These are phyloP conservation scores for Stagonosporopsis rhizophila DNA, from an alignment of 2,329 filamentous ascomycete species.

Conservation along the genomic window DNA sequence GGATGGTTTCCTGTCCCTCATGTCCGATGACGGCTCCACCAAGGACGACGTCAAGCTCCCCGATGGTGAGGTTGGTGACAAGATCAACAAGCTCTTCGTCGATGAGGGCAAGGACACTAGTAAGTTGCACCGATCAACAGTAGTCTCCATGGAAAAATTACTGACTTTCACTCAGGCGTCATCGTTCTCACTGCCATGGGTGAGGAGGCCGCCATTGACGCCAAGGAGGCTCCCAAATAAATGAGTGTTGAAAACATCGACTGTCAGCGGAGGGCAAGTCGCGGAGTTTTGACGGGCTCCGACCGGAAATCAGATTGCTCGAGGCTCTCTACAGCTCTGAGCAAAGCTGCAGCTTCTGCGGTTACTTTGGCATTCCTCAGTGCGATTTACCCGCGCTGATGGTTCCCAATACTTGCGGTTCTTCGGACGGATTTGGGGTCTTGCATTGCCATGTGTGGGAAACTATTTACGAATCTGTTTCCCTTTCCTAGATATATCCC, in stretches of 20 bases:
- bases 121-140: constrained; percentile 61
- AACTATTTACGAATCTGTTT: constrained; percentile 45
- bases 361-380: constrained; percentile 41
- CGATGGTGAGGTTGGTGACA: constrained; percentile 85
- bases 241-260: constrained; percentile 36
- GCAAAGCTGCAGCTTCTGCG: constrained; percentile 37
- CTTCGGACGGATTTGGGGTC: constrained; percentile 47
- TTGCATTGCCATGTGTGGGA: constrained; percentile 50
- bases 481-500: constrained; percentile 45
- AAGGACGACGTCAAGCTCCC: constrained; percentile 97
- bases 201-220: constrained; percentile 89
- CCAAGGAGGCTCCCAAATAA: constrained; percentile 82
- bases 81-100: constrained; percentile 81
- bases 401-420: constrained; percentile 45
- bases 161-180: constrained; percentile 68
- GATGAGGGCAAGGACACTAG: constrained; percentile 91
- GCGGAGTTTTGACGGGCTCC: constrained; percentile 36
- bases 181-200: constrained; percentile 95
- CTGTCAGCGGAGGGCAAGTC: constrained; percentile 37
- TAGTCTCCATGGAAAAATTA: background rate
- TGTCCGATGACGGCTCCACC: constrained; percentile 82
- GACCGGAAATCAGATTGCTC: constrained; percentile 31
- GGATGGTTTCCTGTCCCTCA: constrained; percentile 93
- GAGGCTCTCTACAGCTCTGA: constrained; percentile 28
- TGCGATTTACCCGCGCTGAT: constrained; percentile 40